A percentile compares a stretch with the other conserved stretches of the same genome.
Evolutionary conservation across 306 rosid genomes (phyloP).

Genomic region (Clitoria ternatea): DNA sequence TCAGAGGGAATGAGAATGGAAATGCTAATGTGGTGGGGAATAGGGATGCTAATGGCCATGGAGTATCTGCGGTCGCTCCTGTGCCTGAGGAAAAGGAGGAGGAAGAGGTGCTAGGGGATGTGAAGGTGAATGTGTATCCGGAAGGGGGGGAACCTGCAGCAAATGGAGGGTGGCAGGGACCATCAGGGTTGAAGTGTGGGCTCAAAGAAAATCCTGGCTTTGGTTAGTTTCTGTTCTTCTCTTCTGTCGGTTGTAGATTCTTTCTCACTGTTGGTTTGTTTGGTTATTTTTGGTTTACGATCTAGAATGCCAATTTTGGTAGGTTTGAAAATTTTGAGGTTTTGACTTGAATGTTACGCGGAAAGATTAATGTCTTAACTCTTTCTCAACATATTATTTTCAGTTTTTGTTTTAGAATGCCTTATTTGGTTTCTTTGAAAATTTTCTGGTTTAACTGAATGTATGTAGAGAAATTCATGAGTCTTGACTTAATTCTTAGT

Average conservation of each 20-base stretch:
- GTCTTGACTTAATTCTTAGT: too few species aligned
- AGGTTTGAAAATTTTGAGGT: neutral
- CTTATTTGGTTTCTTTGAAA: neutral
- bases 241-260: neutral
- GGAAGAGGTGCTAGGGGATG: constrained; percentile 46
- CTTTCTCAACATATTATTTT: too few species aligned
- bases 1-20: constrained; percentile 39
- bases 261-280: neutral
- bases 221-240: constrained; percentile 47
- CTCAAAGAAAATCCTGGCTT: constrained; percentile 73
- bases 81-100: constrained; percentile 46
- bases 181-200: constrained; percentile 58
- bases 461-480: neutral
- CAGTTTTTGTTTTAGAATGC: neutral
- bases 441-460: neutral
- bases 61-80: constrained; percentile 42
- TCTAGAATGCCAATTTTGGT: neutral
- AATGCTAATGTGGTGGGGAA: constrained; percentile 32
- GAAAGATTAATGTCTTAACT: too few species aligned
- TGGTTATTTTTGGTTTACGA: neutral
- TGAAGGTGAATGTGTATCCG: constrained; percentile 32
- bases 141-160: constrained; percentile 43
- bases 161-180: constrained; percentile 54
- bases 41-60: constrained; percentile 36
- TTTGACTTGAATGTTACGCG: too few species aligned